Evolutionary conservation across 2,329 filamentous ascomycete genomes (phyloP), one percentile per base, ranked within the genome.

Genomic region (Diaporthe citri): DNA sequence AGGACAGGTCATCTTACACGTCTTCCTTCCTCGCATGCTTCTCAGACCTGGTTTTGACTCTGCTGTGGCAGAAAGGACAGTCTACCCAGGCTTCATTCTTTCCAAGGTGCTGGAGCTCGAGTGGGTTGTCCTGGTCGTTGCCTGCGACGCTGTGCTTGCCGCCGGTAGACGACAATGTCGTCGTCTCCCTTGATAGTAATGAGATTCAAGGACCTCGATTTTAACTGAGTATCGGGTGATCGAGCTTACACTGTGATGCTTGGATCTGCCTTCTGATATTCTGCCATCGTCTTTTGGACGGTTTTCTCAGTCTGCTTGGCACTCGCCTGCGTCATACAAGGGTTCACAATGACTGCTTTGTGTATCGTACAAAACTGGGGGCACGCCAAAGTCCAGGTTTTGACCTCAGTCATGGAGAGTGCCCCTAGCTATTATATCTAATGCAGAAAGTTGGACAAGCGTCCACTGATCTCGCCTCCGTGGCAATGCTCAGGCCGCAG

Each of bases 11-110:
- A 25, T 25, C 62, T 66, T 51, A 66, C 62, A 51, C 28, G 43
- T 66, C 43, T 66, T 36, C 28, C 43, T 25, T 51, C 22, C 1
- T 51, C 25, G 28, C 31, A 51, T 66, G 62, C 62, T 66, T 66
- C 43, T 66, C 43, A 17, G 48, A n/a, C 28, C 62, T 51, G 6
- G 31, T 66, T 48, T 51, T 31, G 3, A 66, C 62, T n/a, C 62
- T 66, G 62, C 28, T 25, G 43, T 51, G 62, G 28, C 62, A 66
- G 31, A 66, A 66, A 8, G 62, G 43, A 36, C 28, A 51, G 31
- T 66, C 43, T 34, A 66, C 62, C 62, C 62, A 51, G 43, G 43
- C 62, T 51, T 48, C 43, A 31, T 66, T 51, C 62, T 36, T 66
- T 22, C 31, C 43, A 34, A 66, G 28, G 5, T 39, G 43, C 43